Percentiles rank a stretch among this genome's conserved stretches.
These are phyloP conservation scores for Mycena maculata DNA, from an alignment of 768 basidiomycete genomes.

Conservation along the genomic window DNA sequence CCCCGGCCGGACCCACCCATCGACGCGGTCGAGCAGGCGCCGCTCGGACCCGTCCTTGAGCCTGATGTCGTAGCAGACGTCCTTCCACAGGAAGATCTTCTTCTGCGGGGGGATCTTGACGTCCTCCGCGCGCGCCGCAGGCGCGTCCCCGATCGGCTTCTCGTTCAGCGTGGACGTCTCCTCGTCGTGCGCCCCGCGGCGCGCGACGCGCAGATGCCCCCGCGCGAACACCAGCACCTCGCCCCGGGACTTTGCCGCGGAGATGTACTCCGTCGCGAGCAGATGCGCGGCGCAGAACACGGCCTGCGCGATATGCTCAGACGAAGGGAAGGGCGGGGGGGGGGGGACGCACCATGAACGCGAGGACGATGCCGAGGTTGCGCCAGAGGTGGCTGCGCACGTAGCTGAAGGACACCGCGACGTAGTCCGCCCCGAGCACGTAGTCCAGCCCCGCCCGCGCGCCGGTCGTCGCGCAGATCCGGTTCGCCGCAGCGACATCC, in stretches of 20 bases:
- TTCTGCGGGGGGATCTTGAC: slow-evolving; percentile 32
- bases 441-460: slow-evolving; percentile 50
- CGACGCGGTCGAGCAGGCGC: slow-evolving; percentile 56
- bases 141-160: slow-evolving; percentile 29
- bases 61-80: slow-evolving; percentile 53
- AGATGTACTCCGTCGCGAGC: slow-evolving; percentile 48
- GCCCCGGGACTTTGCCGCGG: slow-evolving; percentile 41
- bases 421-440: slow-evolving; percentile 58
- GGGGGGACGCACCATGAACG: slow-evolving; percentile 45
- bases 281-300: slow-evolving; percentile 52
- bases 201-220: slow-evolving; percentile 36
- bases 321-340: not conserved
- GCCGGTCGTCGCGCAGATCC: slow-evolving; percentile 57
- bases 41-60: slow-evolving; percentile 38
- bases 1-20: slow-evolving; percentile 63
- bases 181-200: slow-evolving; percentile 37
- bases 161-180: slow-evolving; percentile 46
- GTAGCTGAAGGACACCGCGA: slow-evolving; percentile 45
- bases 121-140: slow-evolving; percentile 23
- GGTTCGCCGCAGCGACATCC: slow-evolving; percentile 46
- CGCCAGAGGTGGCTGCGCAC: slow-evolving; percentile 47
- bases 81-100: slow-evolving; percentile 60
- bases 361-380: slow-evolving; percentile 58
- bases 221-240: slow-evolving; percentile 43
- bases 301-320: slow-evolving; percentile 23